Evolutionary conservation across 495 filamentous ascomycete genomes (phyloP), one percentile per base, ranked within the genome.

Genomic region (Aspergillus asperescens): DNA sequence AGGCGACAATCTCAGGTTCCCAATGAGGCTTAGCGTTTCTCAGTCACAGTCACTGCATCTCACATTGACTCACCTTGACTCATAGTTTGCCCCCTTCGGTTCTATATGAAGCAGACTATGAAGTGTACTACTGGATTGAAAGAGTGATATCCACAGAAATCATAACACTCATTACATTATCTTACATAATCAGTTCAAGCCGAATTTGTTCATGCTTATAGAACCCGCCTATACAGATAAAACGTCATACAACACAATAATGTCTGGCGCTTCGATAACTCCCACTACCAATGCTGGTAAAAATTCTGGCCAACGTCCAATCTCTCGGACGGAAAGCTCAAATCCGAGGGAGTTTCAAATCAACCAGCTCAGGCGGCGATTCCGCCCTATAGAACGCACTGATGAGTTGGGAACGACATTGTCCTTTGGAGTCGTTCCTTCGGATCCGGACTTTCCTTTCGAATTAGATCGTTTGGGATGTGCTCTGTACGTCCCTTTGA

Each of bases 391-490:
- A 16, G 81, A 88, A 59, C 71, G 68, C 13, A 69, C 67, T 8
- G 66, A 78, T 48, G 65, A 76, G 28, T 70, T 76, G 45, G 80
- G 77, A 10, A 81, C 76, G 6, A 75, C 76, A 12, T 65, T 91
- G 18, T 64, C 69, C 0, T 88, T 95, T 64, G 74, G 71, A 18
- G 57, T 96, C 49, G 68, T 65, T 12, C 90, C 90, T 5, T 91
- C 88, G n/a, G 90, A 94, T 61, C 89, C 89, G 0, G 89, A 94
- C 61, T 92, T 92, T 54, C 84, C 89, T 5, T 94, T 87, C 54
- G 86, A 90, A 18, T 69, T 94, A 54, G 78, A 84, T 9, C 73
- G 74, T 18, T 70, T 94, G n/a, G 73, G 86, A 50, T 90, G 89
- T 61, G 71, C 80, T 2, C 71, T 96, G n/a, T 76, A 70, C 45